A percentile compares a stretch with the other conserved stretches of the same genome.
These are phyloP conservation scores for Epichloe brachyelytri DNA, from an alignment of 2,329 filamentous ascomycete species.

Conservation along the genomic window DNA sequence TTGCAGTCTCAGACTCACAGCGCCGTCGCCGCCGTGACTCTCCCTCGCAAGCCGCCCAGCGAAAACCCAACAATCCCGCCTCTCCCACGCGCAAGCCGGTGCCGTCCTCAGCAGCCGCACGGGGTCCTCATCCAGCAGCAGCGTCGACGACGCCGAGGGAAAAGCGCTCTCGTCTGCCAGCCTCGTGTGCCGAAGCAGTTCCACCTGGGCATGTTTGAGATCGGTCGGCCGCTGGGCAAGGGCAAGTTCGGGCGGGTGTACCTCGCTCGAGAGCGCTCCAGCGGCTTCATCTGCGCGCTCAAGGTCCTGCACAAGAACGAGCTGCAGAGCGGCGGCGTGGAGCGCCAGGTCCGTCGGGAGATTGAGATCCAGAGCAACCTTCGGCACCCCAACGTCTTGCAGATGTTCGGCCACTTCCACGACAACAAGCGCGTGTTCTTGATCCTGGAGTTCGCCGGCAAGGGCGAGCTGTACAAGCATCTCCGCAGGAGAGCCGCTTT, in stretches of 20 bases:
- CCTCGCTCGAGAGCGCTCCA: constrained; percentile 51
- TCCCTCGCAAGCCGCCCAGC: constrained; percentile 54
- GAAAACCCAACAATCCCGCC: constrained; percentile 30
- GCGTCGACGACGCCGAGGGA: constrained; percentile 31
- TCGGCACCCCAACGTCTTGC: constrained; percentile 51
- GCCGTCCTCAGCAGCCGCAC: constrained; percentile 17
- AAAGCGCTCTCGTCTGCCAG: neutral
- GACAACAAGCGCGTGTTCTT: constrained; percentile 60
- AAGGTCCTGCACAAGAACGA: constrained; percentile 62
- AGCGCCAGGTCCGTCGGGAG: constrained; percentile 59
- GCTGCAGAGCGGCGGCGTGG: constrained; percentile 51
- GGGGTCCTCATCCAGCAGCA: constrained; percentile 35
- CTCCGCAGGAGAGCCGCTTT: constrained; percentile 53
- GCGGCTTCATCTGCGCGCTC: constrained; percentile 57
- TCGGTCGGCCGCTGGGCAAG: constrained; percentile 59
- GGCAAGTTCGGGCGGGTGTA: constrained; percentile 65
- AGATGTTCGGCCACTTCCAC: constrained; percentile 59
- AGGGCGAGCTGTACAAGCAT: constrained; percentile 59
- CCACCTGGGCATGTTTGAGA: constrained; percentile 54
- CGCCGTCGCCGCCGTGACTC: constrained; percentile 50
- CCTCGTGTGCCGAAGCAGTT: constrained; percentile 6
- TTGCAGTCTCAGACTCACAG: constrained; percentile 66
- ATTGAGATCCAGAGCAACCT: constrained; percentile 64
- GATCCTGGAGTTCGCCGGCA: constrained; percentile 55
- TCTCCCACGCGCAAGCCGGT: constrained; percentile 41